Base-by-base conservation (phyloP, 345 rosid genomes). In the Luvunga scandens region DNA sequence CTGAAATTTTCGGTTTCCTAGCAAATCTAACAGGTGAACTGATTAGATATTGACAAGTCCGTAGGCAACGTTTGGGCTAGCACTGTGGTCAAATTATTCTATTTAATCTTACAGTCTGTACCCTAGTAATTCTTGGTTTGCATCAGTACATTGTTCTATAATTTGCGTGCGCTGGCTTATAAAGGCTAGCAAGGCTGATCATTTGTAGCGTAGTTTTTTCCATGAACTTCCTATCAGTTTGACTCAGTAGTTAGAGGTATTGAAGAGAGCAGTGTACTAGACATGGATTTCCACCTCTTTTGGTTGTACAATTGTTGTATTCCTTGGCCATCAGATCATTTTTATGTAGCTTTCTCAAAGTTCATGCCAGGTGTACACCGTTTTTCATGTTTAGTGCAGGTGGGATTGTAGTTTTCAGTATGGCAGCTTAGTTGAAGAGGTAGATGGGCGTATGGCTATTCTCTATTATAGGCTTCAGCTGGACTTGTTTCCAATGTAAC, bases 341-440 rank as follows among this genome's bases (percentile, higher is more conserved):
- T 45, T 21, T 19, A 28, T 45, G 33, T 28, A 70, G 5, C 6
- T 70, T 48, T 70, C 12, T 53, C 28, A 22, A 50, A 18, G 64
- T 33, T 64, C 56, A 36, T 34, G 24, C 65, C 64, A 55, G 25
- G 10, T 31, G 2, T 25, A n/a, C 33, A 14, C 18, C 3, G 25
- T 25, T 81, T 80, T 55, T 76, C 48, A 78, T 64, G 57, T 55
- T 28, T 83, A 77, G 68, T 86, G 87, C 91, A 97, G 99, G 88
- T 97, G 99, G 99, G 99, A 97, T 85, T 90, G 96, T 86, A 97
- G 98, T 82, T 97, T 97, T 81, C 98, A 92, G 34, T 69, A 86
- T 83, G 98, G 99, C 78, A 91, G 97, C 81, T 86, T 97, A 83
- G 99, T 97, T 82, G 99, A 97, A 89, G 98, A 97, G 87, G 99